These are phyloP conservation scores for Gaeumannomyces sp. DNA, from an alignment of 2,329 filamentous ascomycete genomes.

Conservation along the genomic window DNA sequence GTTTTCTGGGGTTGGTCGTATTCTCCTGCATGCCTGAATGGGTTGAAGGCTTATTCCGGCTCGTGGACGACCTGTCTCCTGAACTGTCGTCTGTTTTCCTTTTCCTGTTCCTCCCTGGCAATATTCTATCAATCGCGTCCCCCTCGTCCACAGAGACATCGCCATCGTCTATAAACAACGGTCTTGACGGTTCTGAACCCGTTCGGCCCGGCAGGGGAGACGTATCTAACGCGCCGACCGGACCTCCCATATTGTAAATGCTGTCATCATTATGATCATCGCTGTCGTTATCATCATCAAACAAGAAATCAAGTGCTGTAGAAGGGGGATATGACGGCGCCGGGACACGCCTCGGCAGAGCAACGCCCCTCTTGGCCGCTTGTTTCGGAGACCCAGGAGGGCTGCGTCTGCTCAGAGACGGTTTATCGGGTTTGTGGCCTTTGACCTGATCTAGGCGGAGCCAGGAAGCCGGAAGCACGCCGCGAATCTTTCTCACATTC, in stretches of 20 bases:
- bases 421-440: conserved; percentile 25
- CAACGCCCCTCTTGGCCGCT: conserved; percentile 40
- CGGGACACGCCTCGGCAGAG: conserved; percentile 34
- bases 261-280: conserved; percentile 10
- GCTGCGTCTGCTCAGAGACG: conserved; percentile 22
- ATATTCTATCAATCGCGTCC: conserved; percentile 46
- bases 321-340: conserved; percentile 18
- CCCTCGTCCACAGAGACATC: conserved; percentile 41
- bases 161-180: conserved; percentile 40
- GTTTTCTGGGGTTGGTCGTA: not conserved
- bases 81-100: conserved; percentile 18
- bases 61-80: conserved; percentile 25
- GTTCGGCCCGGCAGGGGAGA: not conserved
- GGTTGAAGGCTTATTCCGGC: conserved; percentile 13
- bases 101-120: conserved; percentile 29
- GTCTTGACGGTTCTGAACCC: conserved; percentile 12
- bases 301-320: conserved; percentile 23
- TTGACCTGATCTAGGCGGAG: conserved; percentile 51
- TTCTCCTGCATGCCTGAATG: not conserved
- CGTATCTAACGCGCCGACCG: conserved; percentile 4
- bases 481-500: conserved; percentile 44
- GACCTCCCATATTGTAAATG: conserved; percentile 5
- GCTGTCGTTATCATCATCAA: conserved; percentile 36
- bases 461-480: conserved; percentile 63
- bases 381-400: conserved; percentile 31